Base-by-base conservation (phyloP, 257 asterid genomes). In the Nicotiana tabacum region DNA sequence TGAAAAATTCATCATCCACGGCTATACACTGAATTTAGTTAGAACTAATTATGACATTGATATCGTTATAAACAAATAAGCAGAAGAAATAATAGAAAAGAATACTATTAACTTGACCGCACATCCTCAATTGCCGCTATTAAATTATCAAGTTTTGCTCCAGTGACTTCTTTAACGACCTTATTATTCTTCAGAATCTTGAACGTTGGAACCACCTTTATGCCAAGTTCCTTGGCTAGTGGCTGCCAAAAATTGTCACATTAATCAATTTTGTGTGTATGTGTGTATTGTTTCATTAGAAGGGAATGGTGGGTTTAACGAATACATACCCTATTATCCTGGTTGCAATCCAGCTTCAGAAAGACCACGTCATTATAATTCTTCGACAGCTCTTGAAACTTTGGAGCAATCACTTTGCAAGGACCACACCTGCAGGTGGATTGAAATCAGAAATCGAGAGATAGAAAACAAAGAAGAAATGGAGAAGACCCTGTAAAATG, bases 261-360 rank as follows among this genome's bases (percentile, higher is more conserved):
- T 68, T 35, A 16, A 82, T 62, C 80, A 15, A 46, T 6, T 72
- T 9, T 46, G 43, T 58, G 55, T 27, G 29, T 80, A 10, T 60
- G 62, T 11, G 66, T 33, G 18, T 46, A 5, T 68, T 27, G 11
- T 18, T n/a, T 55, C 6, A 0, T 58, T 35, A 58, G 35, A 35
- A 32, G 32, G 37, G 18, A 7, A 9, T 29, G 9, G 56, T 18
- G 77, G 27, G 58, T 21, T 51, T 32, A 57, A 11, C 30, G 66
- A 62, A 58, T 18, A 56, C 80, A 33, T 35, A 94, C 98, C 97
- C 55, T 94, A 89, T 96, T 96, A 2, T 94, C 97, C 84, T 91
- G 90, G 93, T 92, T 94, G 93, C 99, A 96, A 86, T 96, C 99
- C 77, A 96, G 92, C 91, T 96, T 96, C 70, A 96, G 90, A 90